phyloP scores from a whole-genome alignment of 176 grass and related monocot genomes.

The bread wheat (Triticum aestivum) region IWGSC_CS_RefSeq_v2.1 NC_057805.1:479518121-479518620 shows the following conservation, averaged over 20 bases:
- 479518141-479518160: slow-evolving; percentile 13
- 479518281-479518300: neutral
- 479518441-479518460: too few species aligned
- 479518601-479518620: too few species aligned
- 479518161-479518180: slow-evolving; percentile 18
- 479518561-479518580: neutral
- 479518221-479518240: neutral
- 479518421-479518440: slow-evolving; percentile 1
- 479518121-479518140: neutral
- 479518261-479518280: slow-evolving; percentile 29
- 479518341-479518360: neutral
- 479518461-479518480: neutral
- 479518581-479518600: too few species aligned
- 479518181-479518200: slow-evolving; percentile 2
- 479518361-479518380: slow-evolving; percentile 33
- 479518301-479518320: neutral
- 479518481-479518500: slow-evolving; percentile 27
- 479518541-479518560: neutral
- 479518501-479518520: neutral
- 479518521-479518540: neutral
- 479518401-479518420: slow-evolving; percentile 63
- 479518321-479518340: neutral
- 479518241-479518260: neutral
- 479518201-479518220: neutral
- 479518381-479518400: slow-evolving; percentile 46